phyloP scores from a whole-genome alignment of 2,329 filamentous ascomycete genomes.

The Colletotrichum magnum region DNA sequence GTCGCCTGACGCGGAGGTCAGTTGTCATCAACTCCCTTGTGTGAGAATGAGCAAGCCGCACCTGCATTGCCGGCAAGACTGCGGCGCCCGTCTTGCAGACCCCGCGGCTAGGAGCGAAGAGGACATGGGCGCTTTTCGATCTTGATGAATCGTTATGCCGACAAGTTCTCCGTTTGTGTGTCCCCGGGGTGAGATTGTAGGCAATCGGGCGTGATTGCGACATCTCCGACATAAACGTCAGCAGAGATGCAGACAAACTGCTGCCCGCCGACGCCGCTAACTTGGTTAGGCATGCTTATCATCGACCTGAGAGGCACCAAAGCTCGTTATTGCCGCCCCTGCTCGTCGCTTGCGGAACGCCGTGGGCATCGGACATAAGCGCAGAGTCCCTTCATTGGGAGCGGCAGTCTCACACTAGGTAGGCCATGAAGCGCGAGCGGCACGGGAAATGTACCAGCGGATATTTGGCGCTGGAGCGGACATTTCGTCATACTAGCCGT shows the following conservation, averaged over 20 bases:
- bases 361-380: constrained; percentile 7
- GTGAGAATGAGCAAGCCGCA: neutral
- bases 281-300: neutral
- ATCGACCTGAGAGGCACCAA: neutral
- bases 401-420: neutral
- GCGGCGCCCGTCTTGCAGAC: neutral
- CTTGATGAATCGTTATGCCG: too few relatives aligned
- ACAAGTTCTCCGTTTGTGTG: too few relatives aligned
- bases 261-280: neutral
- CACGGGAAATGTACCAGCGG: constrained; percentile 2
- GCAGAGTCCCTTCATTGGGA: neutral
- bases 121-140: neutral
- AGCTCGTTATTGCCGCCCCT: neutral
- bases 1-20: constrained; percentile 12
- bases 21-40: neutral
- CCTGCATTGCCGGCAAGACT: constrained; percentile 18
- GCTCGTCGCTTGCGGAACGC: neutral
- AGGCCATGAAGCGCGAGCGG: neutral
- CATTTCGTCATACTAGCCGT: neutral
- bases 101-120: neutral
- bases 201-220: too few relatives aligned
- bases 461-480: constrained; percentile 11
- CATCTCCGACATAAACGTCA: too few relatives aligned
- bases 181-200: neutral
- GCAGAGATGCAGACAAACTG: neutral